Conservation (phyloP, 805 yeast species). For the Komagataella mondaviorum region DNA sequence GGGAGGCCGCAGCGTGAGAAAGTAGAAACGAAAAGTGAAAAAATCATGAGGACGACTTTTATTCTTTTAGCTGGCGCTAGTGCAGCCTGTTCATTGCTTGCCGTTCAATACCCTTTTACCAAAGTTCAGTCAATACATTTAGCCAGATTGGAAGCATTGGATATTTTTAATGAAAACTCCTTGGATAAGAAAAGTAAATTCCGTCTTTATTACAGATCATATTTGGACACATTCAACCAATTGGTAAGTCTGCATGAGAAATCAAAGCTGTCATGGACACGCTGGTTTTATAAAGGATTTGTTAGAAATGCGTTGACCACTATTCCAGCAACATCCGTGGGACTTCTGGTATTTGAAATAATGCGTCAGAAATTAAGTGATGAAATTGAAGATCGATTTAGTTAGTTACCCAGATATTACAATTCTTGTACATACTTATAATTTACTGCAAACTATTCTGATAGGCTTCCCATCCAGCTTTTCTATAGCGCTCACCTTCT, state of each 20-base stretch:
- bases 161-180: conserved; percentile 33
- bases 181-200: conserved; percentile 16
- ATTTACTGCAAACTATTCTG: conserved; percentile 19
- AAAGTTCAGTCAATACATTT: conserved; percentile 73
- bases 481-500: conserved; percentile 80
- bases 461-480: conserved; percentile 95
- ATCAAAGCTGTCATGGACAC: conserved; percentile 41
- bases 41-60: conserved; percentile 37
- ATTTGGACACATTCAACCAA: conserved; percentile 60
- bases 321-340: conserved; percentile 83
- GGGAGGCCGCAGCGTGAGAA: conserved; percentile 2
- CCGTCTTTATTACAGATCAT: conserved; percentile 57
- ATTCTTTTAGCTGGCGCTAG: conserved; percentile 76
- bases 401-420: not conserved
- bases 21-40: not conserved
- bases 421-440: not conserved
- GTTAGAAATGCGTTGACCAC: conserved; percentile 55
- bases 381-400: conserved; percentile 9
- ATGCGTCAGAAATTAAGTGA: conserved; percentile 34
- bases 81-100: conserved; percentile 66
- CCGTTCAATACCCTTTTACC: conserved; percentile 72
- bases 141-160: conserved; percentile 69
- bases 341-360: conserved; percentile 73
- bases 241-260: conserved; percentile 38
- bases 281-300: conserved; percentile 73